Evolutionary conservation across 208 protist species (phyloP), one percentile per base, ranked within the genome.

Genomic region (Trypanosoma lewisi): DNA sequence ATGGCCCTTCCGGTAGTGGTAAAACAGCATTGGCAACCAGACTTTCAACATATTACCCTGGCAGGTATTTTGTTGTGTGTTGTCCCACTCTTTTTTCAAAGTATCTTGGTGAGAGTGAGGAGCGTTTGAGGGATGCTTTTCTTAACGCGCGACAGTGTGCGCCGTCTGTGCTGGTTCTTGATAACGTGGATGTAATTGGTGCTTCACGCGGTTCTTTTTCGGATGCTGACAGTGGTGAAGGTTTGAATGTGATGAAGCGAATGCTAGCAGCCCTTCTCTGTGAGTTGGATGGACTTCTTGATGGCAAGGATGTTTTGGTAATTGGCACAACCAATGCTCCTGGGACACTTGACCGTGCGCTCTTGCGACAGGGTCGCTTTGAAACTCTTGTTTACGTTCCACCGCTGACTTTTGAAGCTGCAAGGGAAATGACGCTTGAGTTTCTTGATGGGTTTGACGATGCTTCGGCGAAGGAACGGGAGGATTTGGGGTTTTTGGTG

Each of bases 241-340:
- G 74, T 17, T 52, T 91, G 9, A 77, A 91, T 55, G 83, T 93
- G 7, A 73, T 71, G 23, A 70, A 65, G 27, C 85, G 97, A 31
- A 97, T 98, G 69, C 74, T 99, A 14, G 96, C 96, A 2, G 93
- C 96, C 4, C 81, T 99, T 25, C 73, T 99, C 3, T 99, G 97
- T 68, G 98, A 99, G 76, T 79, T 99, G 66, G 98, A 99, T 76
- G 98, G 98, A 21, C 70, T 99, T n/a, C 77, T 83, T 36, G 83
- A 87, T 30, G 89, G 82, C 61, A 80, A 70, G n/a, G 80, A 82
- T 30, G 89, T 98, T 4, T 68, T 99, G 17, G 94, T 97, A 21
- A 84, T 99, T 19, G 90, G 75, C 51, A 83, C 82, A 19, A 95
- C 91, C 0, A 95, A 84, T 61, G 66, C 73, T 27, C 85, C 87